Evolutionary conservation across 306 rosid genomes (phyloP).

Genomic region (Prunus persica): Prunus_persica_NCBIv2 NC_034016.1:1006001-1006500

Average conservation of each 20-base stretch:
- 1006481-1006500: not conserved
- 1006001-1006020: not conserved
- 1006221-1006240: not conserved
- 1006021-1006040: not conserved
- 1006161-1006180: constrained; percentile 63
- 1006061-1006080: constrained; percentile 1
- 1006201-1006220: not conserved
- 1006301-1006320: not conserved
- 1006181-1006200: constrained; percentile 61
- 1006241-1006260: not conserved
- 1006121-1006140: constrained; percentile 62
- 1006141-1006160: constrained; percentile 55
- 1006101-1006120: constrained; percentile 78
- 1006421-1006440: not conserved
- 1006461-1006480: not conserved
- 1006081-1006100: constrained; percentile 48
- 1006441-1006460: not conserved
- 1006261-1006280: not conserved
- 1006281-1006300: not conserved
- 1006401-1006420: not conserved
- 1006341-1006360: not conserved
- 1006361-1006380: not conserved
- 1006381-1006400: not conserved
- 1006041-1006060: not conserved
- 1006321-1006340: not conserved